Conservation (phyloP, 2,329 filamentous ascomycete species). For the Drechmeria coniospora region DNA sequence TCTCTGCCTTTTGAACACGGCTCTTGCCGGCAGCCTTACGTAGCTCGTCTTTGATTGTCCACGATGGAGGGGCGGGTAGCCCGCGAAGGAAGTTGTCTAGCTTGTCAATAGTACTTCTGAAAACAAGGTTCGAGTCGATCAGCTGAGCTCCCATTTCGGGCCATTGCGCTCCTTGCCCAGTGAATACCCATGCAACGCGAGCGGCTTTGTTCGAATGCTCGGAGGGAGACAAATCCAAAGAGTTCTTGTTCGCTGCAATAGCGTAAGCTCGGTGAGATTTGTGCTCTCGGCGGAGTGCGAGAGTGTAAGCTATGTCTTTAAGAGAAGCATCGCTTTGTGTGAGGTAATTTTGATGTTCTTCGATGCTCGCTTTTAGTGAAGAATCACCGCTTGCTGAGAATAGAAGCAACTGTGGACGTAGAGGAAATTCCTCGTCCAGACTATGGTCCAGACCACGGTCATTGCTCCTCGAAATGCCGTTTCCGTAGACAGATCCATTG, state of each 20-base stretch:
- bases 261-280: slow-evolving; percentile 11
- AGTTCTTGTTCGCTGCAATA: slow-evolving; percentile 4
- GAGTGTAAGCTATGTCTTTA: slow-evolving; percentile 5
- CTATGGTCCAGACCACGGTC: neutral
- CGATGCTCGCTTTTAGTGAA: slow-evolving; percentile 4
- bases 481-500: no score
- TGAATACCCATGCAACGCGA: slow-evolving; percentile 11
- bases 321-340: slow-evolving; percentile 2
- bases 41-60: slow-evolving; percentile 9
- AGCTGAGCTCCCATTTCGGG: slow-evolving; percentile 14
- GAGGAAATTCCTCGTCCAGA: neutral
- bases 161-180: slow-evolving; percentile 22
- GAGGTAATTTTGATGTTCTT: slow-evolving; percentile 9
- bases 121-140: slow-evolving; percentile 1
- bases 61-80: slow-evolving; percentile 2
- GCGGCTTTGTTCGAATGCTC: neutral
- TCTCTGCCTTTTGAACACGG: slow-evolving; percentile 14
- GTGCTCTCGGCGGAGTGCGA: slow-evolving; percentile 10
- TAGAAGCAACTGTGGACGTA: slow-evolving; percentile 5
- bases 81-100: slow-evolving; percentile 4
- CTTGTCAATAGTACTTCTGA: slow-evolving; percentile 1
- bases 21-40: slow-evolving; percentile 3
- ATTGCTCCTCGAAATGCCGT: neutral
- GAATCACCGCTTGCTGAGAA: slow-evolving; percentile 6
- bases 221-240: neutral